Conservation (phyloP, 1,139 yeast species). For the Protomyces lactucae-debilis region DNA sequence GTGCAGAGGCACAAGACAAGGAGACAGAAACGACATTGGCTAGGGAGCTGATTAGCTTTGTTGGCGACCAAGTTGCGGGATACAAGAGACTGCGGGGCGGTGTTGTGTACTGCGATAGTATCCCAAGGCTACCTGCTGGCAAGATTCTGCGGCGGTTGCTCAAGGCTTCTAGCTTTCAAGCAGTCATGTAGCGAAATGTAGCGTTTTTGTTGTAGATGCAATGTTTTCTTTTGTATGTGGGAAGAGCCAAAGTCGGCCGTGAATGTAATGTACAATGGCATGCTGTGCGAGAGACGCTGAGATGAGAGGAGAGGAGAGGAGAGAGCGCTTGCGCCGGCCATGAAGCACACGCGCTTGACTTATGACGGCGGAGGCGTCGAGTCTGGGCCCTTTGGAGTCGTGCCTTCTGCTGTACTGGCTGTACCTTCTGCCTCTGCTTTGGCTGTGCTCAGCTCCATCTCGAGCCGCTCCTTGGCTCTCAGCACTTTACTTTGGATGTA, state of each 20-base stretch:
- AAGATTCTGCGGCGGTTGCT: slow-evolving; percentile 42
- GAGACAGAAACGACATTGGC: not conserved
- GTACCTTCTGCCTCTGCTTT: slow-evolving; percentile 1
- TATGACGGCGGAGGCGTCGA: slow-evolving; percentile 1
- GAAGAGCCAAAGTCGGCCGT: not conserved
- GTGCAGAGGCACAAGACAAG: slow-evolving; percentile 14
- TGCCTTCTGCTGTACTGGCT: not conserved
- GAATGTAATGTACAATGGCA: not conserved
- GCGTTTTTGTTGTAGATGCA: not conserved
- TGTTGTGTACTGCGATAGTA: slow-evolving; percentile 38
- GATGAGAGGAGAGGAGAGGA: not conserved
- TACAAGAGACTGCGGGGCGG: slow-evolving; percentile 45
- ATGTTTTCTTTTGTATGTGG: not conserved
- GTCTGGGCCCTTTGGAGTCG: not conserved
- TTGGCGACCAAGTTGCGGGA: slow-evolving; percentile 40
- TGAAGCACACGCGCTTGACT: not conserved
- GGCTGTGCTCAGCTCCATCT: slow-evolving; percentile 19
- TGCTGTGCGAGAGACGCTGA: not conserved
- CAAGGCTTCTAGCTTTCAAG: slow-evolving; percentile 28
- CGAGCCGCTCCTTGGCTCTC: slow-evolving; percentile 66
- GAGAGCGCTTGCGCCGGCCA: not conserved
- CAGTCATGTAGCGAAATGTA: not conserved
- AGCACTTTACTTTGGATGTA: slow-evolving; percentile 87
- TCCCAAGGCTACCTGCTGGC: slow-evolving; percentile 44
- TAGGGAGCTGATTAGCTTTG: slow-evolving; percentile 36